phyloP scores from a whole-genome alignment of 352 stramenopile species.

The Globisporangium solare region DNA sequence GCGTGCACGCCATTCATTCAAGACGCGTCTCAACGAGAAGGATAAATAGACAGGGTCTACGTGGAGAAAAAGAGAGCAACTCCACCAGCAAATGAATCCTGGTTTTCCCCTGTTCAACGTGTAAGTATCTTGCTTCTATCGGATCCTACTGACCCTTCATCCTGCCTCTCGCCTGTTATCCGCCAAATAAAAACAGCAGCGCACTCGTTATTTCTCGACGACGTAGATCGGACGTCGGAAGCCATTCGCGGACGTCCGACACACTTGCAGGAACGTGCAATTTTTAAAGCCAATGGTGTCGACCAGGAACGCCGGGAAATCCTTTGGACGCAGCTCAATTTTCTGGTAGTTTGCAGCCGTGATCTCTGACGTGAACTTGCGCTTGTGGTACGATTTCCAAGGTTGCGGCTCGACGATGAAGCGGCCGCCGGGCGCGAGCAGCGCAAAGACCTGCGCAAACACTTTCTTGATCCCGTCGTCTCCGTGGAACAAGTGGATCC shows the following conservation, averaged over 20 bases:
- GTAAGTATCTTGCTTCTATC: constrained; percentile 6
- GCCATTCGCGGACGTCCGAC: constrained; percentile 68
- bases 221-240: constrained; percentile 76
- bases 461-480: constrained; percentile 77
- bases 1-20: no score
- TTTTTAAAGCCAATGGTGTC: constrained; percentile 58
- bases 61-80: background rate
- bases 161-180: no score
- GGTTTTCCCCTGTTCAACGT: background rate
- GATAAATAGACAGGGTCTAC: background rate
- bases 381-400: constrained; percentile 87
- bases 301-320: constrained; percentile 58
- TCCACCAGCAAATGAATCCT: no score
- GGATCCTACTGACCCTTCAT: background rate
- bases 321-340: constrained; percentile 70
- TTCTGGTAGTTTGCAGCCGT: constrained; percentile 65
- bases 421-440: constrained; percentile 59
- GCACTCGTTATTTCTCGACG: constrained; percentile 38
- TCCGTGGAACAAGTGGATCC: constrained; percentile 87
- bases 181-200: no score
- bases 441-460: constrained; percentile 59
- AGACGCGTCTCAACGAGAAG: background rate
- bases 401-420: constrained; percentile 85
- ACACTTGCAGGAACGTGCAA: constrained; percentile 71
- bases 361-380: constrained; percentile 78